Conservation (phyloP, 768 basidiomycete genomes). For the Kwoniella heveanensis region DNA sequence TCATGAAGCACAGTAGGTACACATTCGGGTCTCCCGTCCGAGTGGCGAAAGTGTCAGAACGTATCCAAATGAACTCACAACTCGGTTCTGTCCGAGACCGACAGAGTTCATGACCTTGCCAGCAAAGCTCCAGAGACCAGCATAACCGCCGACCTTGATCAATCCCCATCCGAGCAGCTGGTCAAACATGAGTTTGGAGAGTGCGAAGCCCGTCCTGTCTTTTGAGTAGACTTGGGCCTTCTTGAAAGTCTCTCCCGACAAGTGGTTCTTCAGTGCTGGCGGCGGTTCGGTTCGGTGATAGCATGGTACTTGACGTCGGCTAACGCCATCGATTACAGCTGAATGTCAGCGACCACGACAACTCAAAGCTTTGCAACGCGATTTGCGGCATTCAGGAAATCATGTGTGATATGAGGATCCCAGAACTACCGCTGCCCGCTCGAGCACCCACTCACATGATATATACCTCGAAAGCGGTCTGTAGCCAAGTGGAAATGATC, state of each 20-base stretch:
- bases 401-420: too few relatives aligned
- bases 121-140: slow-evolving; percentile 76
- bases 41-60: too few relatives aligned
- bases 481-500: slow-evolving; percentile 73
- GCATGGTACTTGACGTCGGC: slow-evolving; percentile 78
- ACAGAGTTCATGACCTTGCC: slow-evolving; percentile 61
- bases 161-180: slow-evolving; percentile 70
- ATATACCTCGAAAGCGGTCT: slow-evolving; percentile 83
- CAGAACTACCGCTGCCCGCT: too few relatives aligned
- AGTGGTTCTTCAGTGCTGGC: slow-evolving; percentile 67
- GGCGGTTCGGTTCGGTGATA: slow-evolving; percentile 78
- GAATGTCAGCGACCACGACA: neutral
- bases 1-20: too few relatives aligned
- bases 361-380: too few relatives aligned
- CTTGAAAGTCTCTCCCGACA: slow-evolving; percentile 70
- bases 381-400: too few relatives aligned
- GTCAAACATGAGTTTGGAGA: slow-evolving; percentile 73
- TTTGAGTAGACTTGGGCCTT: slow-evolving; percentile 90
- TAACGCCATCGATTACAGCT: slow-evolving; percentile 29
- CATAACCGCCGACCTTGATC: slow-evolving; percentile 75
- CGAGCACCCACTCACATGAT: slow-evolving; percentile 74
- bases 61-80: slow-evolving; percentile 60
- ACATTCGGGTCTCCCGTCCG: too few relatives aligned
- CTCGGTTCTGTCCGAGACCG: slow-evolving; percentile 72
- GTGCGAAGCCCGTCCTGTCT: slow-evolving; percentile 82